These are phyloP conservation scores for Odontarrhena argentea DNA, from an alignment of 345 rosid species.

Conservation along the genomic window DNA sequence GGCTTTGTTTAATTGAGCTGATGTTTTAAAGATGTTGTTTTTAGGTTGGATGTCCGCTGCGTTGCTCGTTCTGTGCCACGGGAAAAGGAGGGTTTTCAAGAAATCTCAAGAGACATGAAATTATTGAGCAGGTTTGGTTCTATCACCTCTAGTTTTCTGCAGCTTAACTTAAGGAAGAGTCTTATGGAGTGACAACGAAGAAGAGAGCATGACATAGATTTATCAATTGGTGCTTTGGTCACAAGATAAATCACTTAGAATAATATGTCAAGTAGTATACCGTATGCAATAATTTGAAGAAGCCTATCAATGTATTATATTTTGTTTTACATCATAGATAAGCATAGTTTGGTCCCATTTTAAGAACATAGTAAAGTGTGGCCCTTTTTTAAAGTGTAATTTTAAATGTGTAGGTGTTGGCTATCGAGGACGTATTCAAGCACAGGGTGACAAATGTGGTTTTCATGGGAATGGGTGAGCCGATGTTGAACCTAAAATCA, in stretches of 20 bases:
- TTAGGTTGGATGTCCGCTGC: constrained; percentile 96
- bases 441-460: constrained; percentile 95
- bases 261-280: not conserved
- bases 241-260: not conserved
- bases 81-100: constrained; percentile 97
- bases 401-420: constrained; percentile 63
- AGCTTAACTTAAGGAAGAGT: not conserved
- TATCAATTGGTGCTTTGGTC: constrained; percentile 18
- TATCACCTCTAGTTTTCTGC: constrained; percentile 23
- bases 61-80: constrained; percentile 98
- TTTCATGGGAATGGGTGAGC: constrained; percentile 99
- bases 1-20: constrained; percentile 12
- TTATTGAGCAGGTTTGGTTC: constrained; percentile 76
- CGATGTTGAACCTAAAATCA: constrained; percentile 89
- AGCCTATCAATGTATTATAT: not conserved
- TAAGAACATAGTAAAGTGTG: not conserved
- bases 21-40: constrained; percentile 35
- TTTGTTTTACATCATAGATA: not conserved
- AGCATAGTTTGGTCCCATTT: not conserved
- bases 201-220: constrained; percentile 11
- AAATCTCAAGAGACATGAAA: constrained; percentile 87
- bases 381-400: constrained; percentile 15
- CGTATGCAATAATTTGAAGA: constrained; percentile 6
- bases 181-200: not conserved
- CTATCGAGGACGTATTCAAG: constrained; percentile 85